phyloP scores from a whole-genome alignment of 2,329 filamentous ascomycete genomes.

The Diaporthe sp. region DNA sequence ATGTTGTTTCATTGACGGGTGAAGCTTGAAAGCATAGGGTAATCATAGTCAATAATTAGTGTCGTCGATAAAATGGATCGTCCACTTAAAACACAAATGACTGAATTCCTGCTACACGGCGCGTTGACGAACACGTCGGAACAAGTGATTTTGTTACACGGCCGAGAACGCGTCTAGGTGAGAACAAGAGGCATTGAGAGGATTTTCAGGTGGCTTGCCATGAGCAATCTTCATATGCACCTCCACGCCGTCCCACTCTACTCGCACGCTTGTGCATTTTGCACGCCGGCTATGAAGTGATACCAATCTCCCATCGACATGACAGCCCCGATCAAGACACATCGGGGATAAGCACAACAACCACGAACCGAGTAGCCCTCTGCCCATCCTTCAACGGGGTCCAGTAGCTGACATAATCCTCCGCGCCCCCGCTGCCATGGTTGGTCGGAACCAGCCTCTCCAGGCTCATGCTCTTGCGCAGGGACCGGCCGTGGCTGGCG shows the following conservation, averaged over 20 bases:
- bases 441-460: conserved; percentile 14
- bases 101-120: not conserved
- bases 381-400: conserved; percentile 35
- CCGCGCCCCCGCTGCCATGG: not conserved
- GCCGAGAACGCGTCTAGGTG: too few relatives aligned
- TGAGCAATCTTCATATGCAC: not conserved
- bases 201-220: not conserved
- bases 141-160: not conserved
- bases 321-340: conserved; percentile 2
- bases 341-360: conserved; percentile 36
- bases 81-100: not conserved
- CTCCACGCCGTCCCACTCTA: not conserved
- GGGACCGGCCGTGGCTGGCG: not conserved
- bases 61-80: not conserved
- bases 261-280: not conserved
- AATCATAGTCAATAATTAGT: not conserved
- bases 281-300: not conserved
- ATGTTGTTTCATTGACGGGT: not conserved
- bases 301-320: not conserved
- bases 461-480: conserved; percentile 34
- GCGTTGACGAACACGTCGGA: not conserved
- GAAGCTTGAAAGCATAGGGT: not conserved
- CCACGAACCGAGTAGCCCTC: conserved; percentile 22
- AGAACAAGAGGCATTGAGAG: not conserved
- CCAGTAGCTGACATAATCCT: conserved; percentile 37